phyloP scores from a whole-genome alignment of 257 asterid genomes.

The Solanum lignicaule region DNA sequence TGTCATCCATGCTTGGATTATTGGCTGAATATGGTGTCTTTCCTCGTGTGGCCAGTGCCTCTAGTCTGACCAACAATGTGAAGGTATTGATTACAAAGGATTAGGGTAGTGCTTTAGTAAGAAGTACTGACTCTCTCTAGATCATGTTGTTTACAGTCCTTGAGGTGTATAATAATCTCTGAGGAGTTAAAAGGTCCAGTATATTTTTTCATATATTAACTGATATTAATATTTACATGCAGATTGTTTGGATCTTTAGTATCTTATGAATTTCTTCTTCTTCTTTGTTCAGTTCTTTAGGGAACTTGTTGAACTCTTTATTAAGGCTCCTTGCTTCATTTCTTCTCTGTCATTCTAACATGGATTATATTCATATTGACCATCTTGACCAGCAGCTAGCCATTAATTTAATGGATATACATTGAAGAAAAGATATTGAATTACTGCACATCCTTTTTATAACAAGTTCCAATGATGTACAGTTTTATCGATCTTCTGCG shows the following conservation, averaged over 20 bases:
- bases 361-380: not conserved
- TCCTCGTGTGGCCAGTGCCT: constrained; percentile 83
- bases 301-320: not conserved
- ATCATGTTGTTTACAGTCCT: not conserved
- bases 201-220: not conserved
- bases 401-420: not conserved
- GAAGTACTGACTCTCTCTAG: not conserved
- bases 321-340: not conserved
- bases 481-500: not conserved
- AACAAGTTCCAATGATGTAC: not conserved
- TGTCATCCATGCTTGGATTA: constrained; percentile 61
- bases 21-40: constrained; percentile 74
- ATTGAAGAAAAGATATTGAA: not conserved
- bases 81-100: constrained; percentile 35
- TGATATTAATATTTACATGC: not conserved
- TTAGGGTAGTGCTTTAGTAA: not conserved
- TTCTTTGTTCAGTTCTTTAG: not conserved
- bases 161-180: not conserved
- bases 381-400: not conserved
- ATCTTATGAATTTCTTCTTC: not conserved
- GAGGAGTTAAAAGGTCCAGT: not conserved
- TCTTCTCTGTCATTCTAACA: not conserved
- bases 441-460: not conserved
- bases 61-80: constrained; percentile 64
- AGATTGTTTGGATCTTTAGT: not conserved